These are phyloP conservation scores for Fusarium nodosum DNA, from an alignment of 2,329 filamentous ascomycete species.

Conservation along the genomic window DNA sequence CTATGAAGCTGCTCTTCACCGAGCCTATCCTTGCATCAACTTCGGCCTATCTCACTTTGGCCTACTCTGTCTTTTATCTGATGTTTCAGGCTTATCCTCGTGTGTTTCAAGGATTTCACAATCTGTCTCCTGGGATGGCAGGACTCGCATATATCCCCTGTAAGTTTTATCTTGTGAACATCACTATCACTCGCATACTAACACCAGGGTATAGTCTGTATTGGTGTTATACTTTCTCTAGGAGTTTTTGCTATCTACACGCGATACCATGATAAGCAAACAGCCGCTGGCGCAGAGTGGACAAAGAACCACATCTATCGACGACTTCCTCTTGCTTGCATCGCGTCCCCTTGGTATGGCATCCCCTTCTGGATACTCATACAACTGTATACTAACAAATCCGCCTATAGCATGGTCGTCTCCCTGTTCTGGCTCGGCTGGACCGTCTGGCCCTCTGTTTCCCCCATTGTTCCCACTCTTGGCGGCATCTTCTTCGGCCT, in stretches of 20 bases:
- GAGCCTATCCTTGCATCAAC: constrained; percentile 66
- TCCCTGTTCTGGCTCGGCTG: constrained; percentile 72
- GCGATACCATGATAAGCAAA: constrained; percentile 48
- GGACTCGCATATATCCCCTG: constrained; percentile 64
- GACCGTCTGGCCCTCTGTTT: constrained; percentile 61
- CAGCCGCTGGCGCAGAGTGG: constrained; percentile 50
- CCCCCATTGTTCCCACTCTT: constrained; percentile 56
- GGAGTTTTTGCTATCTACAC: constrained; percentile 48
- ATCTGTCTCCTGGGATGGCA: constrained; percentile 62
- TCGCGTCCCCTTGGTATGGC: constrained; percentile 73
- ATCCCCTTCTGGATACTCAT: constrained; percentile 37
- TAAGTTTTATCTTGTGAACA: constrained; percentile 43
- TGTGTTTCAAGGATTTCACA: constrained; percentile 60
- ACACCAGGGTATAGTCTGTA: constrained; percentile 38
- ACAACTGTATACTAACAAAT: background rate
- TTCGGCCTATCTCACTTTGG: constrained; percentile 63
- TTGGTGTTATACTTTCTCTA: constrained; percentile 46
- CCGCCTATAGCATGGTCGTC: constrained; percentile 62
- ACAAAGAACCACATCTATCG: constrained; percentile 53
- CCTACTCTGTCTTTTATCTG: constrained; percentile 66
- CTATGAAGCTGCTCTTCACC: constrained; percentile 61
- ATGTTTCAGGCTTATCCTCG: constrained; percentile 66
- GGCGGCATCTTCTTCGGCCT: constrained; percentile 60
- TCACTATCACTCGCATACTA: background rate
- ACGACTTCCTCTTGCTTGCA: constrained; percentile 62